Evolutionary conservation across 139 green algal genomes (phyloP), one percentile per base, ranked within the genome.

Genomic region (Deuterostichococcus epilithicus): DNA sequence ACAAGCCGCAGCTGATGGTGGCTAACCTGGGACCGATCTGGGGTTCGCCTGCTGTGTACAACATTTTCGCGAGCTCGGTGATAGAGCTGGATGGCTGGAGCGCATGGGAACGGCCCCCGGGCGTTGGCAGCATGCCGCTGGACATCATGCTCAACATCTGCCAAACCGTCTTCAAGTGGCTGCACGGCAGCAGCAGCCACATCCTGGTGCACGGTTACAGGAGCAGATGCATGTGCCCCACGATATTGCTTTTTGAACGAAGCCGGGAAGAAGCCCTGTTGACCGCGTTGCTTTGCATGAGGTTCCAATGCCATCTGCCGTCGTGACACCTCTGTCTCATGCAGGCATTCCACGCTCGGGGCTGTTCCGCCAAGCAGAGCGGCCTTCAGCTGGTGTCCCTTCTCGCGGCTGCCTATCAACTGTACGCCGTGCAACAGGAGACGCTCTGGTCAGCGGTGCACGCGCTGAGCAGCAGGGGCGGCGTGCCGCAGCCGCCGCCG

Each of bases 1-100:
- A 63, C 52, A 3, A 69, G 52, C 32, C 58, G 72, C 20, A 52
- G 52, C 52, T 80, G 32, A 68, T 80, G 44, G 22, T 87, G 20
- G 70, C 82, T 52, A 87, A 87, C 68, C 72, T 87, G 8, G 65
- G 75, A 1, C 82, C 82, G 1, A 33, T 63, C 0, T 86, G 81
- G 81, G 3, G 35, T 38, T 47, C 63, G 20, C 26, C 68, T 10
- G 35, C 71, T 1, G 63, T 75, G 3, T 73, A 68, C n/a, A n/a
- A 25, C 37, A 42, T 44, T 25, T 72, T 78, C 63, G 39, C 45
- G 8, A 42, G 44, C 32, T 58, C 45, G 18, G 69, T 79, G 22
- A 45, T 79, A 26, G 78, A 83, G 73, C 73, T 80, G 37, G 73
- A 67, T 4, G 70, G 67, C 58, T 59, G 75, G 45, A 83, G 74